A percentile compares a stretch with the other conserved stretches of the same genome.
Evolutionary conservation across 2,329 filamentous ascomycete genomes (phyloP).

Genomic region (Penicillium sp.): DNA sequence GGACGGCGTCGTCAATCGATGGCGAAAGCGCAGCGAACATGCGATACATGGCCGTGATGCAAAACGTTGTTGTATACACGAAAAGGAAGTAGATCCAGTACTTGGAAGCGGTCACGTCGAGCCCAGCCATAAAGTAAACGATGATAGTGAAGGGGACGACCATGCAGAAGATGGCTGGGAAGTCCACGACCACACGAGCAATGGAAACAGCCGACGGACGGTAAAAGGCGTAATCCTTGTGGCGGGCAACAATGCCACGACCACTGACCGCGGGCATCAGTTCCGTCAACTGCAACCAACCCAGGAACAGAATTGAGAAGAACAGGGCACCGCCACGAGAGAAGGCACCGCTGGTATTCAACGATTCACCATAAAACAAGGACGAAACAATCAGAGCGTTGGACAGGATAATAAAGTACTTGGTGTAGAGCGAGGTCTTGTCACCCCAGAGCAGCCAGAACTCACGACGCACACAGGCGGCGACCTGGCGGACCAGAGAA

Average conservation of each 20-base stretch:
- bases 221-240: slow-evolving; percentile 61
- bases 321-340: slow-evolving; percentile 55
- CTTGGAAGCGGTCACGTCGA: slow-evolving; percentile 52
- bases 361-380: slow-evolving; percentile 61
- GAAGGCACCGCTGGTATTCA: slow-evolving; percentile 55
- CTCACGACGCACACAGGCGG: slow-evolving; percentile 55
- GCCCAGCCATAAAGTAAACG: slow-evolving; percentile 57
- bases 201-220: slow-evolving; percentile 56
- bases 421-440: slow-evolving; percentile 65
- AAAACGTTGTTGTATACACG: slow-evolving; percentile 53
- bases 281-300: slow-evolving; percentile 67
- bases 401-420: slow-evolving; percentile 67
- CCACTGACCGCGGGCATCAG: slow-evolving; percentile 68
- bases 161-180: slow-evolving; percentile 53
- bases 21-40: slow-evolving; percentile 58
- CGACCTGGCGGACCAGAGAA: slow-evolving; percentile 61
- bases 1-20: slow-evolving; percentile 57
- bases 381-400: slow-evolving; percentile 68
- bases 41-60: slow-evolving; percentile 56
- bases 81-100: slow-evolving; percentile 61
- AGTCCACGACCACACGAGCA: slow-evolving; percentile 55
- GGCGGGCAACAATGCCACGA: slow-evolving; percentile 59
- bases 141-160: slow-evolving; percentile 54
- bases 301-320: slow-evolving; percentile 59
- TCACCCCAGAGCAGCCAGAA: slow-evolving; percentile 72